Evolutionary conservation across 352 stramenopile genomes (phyloP).

Genomic region (Phytophthora cactorum): DNA sequence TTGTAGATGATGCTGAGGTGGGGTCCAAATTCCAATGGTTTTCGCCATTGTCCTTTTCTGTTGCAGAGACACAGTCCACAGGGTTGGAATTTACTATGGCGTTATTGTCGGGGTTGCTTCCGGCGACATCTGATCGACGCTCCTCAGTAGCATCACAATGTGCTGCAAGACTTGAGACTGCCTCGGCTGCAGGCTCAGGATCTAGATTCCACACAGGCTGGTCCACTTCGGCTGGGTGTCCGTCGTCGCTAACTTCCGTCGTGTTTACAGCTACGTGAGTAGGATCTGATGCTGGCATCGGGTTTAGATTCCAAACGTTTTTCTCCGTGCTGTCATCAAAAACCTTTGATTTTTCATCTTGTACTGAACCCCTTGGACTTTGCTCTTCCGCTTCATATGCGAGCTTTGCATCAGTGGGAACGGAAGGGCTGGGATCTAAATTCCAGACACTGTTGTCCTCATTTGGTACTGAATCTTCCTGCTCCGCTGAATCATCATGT

Average conservation of each 20-base stretch:
- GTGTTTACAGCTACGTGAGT: neutral
- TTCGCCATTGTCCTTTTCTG: neutral
- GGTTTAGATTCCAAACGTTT: slow-evolving; percentile 24
- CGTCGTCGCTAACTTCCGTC: neutral
- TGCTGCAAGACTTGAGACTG: neutral
- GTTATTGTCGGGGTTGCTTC: neutral
- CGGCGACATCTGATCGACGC: neutral
- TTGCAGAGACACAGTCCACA: neutral
- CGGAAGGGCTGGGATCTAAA: slow-evolving; percentile 15
- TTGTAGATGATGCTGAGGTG: neutral
- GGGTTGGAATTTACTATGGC: neutral
- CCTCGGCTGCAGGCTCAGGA: slow-evolving; percentile 5
- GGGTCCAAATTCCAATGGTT: slow-evolving; percentile 20
- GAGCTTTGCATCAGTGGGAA: slow-evolving; percentile 3
- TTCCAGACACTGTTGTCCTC: slow-evolving; percentile 29
- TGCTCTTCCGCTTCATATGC: slow-evolving; percentile 1
- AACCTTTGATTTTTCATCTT: slow-evolving; percentile 6
- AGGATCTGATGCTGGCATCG: neutral
- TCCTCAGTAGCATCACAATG: neutral
- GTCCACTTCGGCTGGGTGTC: neutral
- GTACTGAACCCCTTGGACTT: neutral
- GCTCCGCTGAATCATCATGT: neutral
- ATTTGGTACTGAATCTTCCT: slow-evolving; percentile 1
- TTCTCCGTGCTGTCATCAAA: slow-evolving; percentile 1
- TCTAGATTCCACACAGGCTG: slow-evolving; percentile 24